A percentile compares a stretch with the other conserved stretches of the same genome.
These are phyloP conservation scores for Saturnispora ahearnii DNA, from an alignment of 805 yeast species.

Conservation along the genomic window DNA sequence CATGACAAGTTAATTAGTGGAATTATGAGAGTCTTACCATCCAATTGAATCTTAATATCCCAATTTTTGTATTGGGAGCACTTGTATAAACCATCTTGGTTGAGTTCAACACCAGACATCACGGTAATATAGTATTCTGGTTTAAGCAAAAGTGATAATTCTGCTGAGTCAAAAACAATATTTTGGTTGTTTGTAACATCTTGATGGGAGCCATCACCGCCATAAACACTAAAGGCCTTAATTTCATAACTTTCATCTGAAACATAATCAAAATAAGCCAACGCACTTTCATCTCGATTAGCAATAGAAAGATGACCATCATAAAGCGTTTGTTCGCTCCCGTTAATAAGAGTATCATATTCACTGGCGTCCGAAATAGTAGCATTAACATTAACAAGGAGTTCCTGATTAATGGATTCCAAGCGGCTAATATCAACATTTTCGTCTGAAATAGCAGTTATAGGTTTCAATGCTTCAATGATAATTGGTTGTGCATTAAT, in stretches of 20 bases:
- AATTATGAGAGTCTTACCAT: conserved; percentile 7
- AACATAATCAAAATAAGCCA: conserved; percentile 1
- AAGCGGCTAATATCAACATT: background rate
- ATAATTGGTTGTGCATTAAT: background rate
- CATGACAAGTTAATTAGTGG: conserved; percentile 16
- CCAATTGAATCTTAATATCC: conserved; percentile 9
- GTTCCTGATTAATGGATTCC: background rate
- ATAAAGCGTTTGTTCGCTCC: conserved; percentile 2
- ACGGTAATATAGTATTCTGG: conserved; percentile 8
- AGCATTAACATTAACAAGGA: background rate
- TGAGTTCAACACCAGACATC: conserved; percentile 4
- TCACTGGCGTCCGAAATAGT: background rate
- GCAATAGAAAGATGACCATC: background rate
- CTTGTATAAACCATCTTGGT: conserved; percentile 10
- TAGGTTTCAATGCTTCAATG: background rate
- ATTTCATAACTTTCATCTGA: background rate
- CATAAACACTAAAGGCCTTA: background rate
- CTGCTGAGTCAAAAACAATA: conserved; percentile 15
- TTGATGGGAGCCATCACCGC: background rate
- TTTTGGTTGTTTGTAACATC: background rate
- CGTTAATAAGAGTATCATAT: conserved; percentile 3
- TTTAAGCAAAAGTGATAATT: conserved; percentile 13
- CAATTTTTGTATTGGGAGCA: conserved; percentile 16
- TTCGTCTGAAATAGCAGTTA: background rate
- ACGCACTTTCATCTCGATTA: background rate